Base-by-base conservation (phyloP, 2,329 filamentous ascomycete species). In the Alternaria conjuncta region DNA sequence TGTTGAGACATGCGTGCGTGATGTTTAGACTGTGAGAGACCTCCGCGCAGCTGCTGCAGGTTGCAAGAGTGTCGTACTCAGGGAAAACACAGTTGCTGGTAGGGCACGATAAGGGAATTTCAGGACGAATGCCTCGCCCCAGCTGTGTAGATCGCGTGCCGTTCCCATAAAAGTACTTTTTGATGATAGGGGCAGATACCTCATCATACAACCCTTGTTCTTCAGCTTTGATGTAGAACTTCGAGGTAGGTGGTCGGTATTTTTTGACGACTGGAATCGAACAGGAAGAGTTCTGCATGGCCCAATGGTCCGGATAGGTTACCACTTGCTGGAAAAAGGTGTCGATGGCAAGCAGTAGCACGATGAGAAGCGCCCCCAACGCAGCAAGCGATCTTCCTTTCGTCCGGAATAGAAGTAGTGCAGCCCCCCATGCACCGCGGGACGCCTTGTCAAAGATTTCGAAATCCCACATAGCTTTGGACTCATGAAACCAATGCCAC, bases 31-130 rank as follows among this genome's bases (percentile, higher is more conserved):
- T 26, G 25, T 10, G 25, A 26, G 25, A 26, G 25, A 26, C 25
- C 25, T 26, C 25, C 25, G 25, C 25, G 25, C 25, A 26, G 25
- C 25, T 26, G 25, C 25, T 26, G 25, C 25, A 26, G 8, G 25
- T 26, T 26, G 44, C 72, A 0, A 78, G 58, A 0, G 74, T 74
- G 0, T 78, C 65, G 25, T 77, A 77, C 0, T 6, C 11, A 0
- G 71, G 70, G 71, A 72, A 78, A 0, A 71, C 72, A 21, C 76
- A 78, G 6, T 74, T 78, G 11, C 71, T 75, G 0, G 68, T 73
- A 0, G 74, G 74, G 10, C 76, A 78, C 0, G 70, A 43, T 10
- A 26, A 26, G 25, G 25, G 25, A 4, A 26, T 26, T 6, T 26
- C 25, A 3, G 25, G 25, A 26, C 25, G 25, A 26, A 26, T 26